phyloP scores from a whole-genome alignment of 2,329 filamentous ascomycete species.

The Exophiala viscosa region DNA sequence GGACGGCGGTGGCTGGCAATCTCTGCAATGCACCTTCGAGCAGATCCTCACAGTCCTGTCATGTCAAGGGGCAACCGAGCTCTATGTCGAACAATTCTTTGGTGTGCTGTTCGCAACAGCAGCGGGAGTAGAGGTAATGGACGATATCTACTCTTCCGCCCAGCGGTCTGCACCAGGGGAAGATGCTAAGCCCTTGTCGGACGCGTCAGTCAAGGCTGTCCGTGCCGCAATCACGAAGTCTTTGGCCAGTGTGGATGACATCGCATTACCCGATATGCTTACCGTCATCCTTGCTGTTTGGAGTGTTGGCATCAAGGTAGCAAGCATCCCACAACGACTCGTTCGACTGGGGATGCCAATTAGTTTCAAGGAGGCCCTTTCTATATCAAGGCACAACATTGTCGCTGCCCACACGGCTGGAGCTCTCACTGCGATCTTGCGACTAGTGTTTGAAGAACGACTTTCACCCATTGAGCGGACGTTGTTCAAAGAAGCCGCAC shows the following conservation, averaged over 20 bases:
- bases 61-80: conserved; percentile 7
- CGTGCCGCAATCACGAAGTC: conserved; percentile 18
- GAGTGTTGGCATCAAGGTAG: conserved; percentile 12
- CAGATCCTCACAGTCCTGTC: conserved; percentile 12
- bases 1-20: conserved; percentile 72
- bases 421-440: conserved; percentile 64
- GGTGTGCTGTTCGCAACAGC: conserved; percentile 78
- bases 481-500: conserved; percentile 64
- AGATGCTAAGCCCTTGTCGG: conserved; percentile 8
- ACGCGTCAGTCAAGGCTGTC: conserved; percentile 3
- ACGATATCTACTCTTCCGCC: conserved; percentile 53
- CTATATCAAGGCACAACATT: conserved; percentile 65
- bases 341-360: conserved; percentile 58
- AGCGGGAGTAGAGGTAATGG: conserved; percentile 71
- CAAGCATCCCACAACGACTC: conserved; percentile 12
- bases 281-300: conserved; percentile 26
- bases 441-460: conserved; percentile 56
- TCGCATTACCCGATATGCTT: conserved; percentile 29
- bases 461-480: conserved; percentile 56
- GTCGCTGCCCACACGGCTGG: conserved; percentile 69
- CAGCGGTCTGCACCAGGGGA: conserved; percentile 10
- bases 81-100: conserved; percentile 74
- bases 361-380: conserved; percentile 57
- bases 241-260: conserved; percentile 16
- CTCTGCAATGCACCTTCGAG: conserved; percentile 62